A percentile compares a stretch with the other conserved stretches of the same genome.
Conservation (phyloP, 1,284 basidiomycete genomes). For the Trichosporon asahii region DNA sequence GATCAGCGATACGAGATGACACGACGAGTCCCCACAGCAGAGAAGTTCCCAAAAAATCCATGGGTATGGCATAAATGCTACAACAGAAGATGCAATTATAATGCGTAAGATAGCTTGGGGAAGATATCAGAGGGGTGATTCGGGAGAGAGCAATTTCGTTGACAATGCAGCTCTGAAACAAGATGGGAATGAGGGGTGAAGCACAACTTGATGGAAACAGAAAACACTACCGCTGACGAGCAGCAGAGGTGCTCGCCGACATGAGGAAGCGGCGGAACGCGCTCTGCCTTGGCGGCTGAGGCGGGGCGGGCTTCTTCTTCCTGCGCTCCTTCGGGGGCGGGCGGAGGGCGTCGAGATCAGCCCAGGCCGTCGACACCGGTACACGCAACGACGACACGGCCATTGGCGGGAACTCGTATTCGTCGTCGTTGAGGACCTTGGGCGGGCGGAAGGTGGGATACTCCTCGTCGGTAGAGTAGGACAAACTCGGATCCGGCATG, state of each 20-base stretch:
- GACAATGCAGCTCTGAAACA: background rate
- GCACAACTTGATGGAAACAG: background rate
- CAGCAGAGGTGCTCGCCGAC: background rate
- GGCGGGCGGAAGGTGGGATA: background rate
- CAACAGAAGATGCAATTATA: slow-evolving; percentile 8
- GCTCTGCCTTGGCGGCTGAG: background rate
- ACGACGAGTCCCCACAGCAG: no score
- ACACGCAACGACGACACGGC: slow-evolving; percentile 10
- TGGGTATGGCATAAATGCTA: slow-evolving; percentile 6
- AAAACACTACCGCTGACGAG: background rate
- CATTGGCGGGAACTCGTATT: slow-evolving; percentile 13
- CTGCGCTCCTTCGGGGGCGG: slow-evolving; percentile 10
- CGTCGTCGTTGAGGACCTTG: slow-evolving; percentile 9
- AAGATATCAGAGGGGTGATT: background rate
- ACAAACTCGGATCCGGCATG: slow-evolving; percentile 18
- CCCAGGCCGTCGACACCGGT: slow-evolving; percentile 13
- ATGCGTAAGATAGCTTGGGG: background rate
- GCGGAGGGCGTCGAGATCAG: slow-evolving; percentile 13
- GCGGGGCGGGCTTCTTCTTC: background rate
- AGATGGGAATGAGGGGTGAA: background rate
- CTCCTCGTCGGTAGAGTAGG: background rate
- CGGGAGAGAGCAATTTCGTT: background rate
- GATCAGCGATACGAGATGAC: background rate
- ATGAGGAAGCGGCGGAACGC: background rate
- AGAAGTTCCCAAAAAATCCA: background rate